A percentile compares a stretch with the other conserved stretches of the same genome.
phyloP scores from a whole-genome alignment of 257 asterid species.

The Misopates orontium region DNA sequence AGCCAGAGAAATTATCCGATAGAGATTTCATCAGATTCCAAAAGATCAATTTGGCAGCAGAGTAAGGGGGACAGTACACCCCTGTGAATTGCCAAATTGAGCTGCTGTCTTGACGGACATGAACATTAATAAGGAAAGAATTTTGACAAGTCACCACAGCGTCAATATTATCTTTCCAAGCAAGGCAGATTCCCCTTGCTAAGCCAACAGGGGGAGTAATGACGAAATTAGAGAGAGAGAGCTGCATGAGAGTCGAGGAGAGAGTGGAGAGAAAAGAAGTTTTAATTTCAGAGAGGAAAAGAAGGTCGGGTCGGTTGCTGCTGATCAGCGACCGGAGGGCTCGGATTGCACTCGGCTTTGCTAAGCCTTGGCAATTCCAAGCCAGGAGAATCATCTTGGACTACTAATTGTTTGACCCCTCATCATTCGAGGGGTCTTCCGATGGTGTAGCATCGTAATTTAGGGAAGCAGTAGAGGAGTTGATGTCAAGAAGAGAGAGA shows the following conservation, averaged over 20 bases:
- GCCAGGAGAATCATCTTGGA: not conserved
- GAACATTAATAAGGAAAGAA: not conserved
- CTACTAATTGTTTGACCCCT: no score
- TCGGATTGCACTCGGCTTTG: no score
- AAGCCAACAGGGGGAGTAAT: not conserved
- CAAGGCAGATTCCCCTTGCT: not conserved
- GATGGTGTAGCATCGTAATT: no score
- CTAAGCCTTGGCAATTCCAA: not conserved
- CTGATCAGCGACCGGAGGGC: not conserved
- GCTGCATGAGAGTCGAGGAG: not conserved
- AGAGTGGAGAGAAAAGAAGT: not conserved
- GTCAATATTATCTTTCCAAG: not conserved
- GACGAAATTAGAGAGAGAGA: not conserved
- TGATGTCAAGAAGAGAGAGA: no score
- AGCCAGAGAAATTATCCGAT: not conserved
- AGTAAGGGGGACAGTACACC: not conserved
- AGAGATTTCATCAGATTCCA: not conserved
- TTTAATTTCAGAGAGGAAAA: not conserved
- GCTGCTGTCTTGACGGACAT: no score
- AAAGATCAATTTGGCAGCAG: not conserved
- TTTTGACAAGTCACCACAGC: not conserved
- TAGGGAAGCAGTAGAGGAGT: no score
- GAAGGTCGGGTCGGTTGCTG: not conserved
- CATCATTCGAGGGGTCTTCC: no score
- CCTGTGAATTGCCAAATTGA: not conserved